Percentiles rank a stretch among this genome's conserved stretches.
Evolutionary conservation across 2,329 filamentous ascomycete species (phyloP).

Genomic region (Phyllosticta capitalensis): DNA sequence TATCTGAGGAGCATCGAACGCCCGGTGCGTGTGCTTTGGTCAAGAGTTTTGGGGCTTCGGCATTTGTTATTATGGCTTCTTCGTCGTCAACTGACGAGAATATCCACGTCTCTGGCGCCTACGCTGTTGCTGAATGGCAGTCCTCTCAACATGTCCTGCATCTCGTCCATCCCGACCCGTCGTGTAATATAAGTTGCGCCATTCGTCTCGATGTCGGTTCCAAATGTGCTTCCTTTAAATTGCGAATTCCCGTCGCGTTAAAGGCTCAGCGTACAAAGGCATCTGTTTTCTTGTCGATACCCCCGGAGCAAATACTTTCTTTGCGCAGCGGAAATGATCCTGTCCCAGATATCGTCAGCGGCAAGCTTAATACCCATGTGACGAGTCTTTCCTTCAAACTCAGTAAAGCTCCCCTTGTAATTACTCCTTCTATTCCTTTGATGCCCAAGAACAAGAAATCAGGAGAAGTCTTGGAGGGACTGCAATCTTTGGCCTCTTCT

Average conservation of each 20-base stretch:
- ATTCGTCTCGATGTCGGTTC: background rate
- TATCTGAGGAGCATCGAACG: background rate
- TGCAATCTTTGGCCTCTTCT: background rate
- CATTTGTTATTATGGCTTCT: background rate
- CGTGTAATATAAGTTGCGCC: background rate
- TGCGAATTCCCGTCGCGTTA: background rate
- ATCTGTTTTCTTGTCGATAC: background rate
- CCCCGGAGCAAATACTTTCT: background rate
- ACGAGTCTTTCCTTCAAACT: background rate
- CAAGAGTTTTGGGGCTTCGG: background rate
- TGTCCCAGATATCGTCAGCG: background rate
- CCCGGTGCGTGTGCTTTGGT: background rate
- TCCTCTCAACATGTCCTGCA: background rate
- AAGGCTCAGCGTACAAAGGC: background rate
- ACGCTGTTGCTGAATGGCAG: background rate
- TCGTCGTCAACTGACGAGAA: background rate
- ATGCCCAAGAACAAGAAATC: background rate
- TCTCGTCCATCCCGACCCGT: background rate
- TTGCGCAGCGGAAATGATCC: background rate
- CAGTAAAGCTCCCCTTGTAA: background rate
- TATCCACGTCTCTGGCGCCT: background rate
- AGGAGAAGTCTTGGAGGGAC: background rate
- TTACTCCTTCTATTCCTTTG: background rate
- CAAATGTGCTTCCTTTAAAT: background rate
- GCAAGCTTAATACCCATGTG: background rate